Conservation (phyloP, 2,329 filamentous ascomycete genomes). For the Phaeosphaeriaceae sp. region DNA sequence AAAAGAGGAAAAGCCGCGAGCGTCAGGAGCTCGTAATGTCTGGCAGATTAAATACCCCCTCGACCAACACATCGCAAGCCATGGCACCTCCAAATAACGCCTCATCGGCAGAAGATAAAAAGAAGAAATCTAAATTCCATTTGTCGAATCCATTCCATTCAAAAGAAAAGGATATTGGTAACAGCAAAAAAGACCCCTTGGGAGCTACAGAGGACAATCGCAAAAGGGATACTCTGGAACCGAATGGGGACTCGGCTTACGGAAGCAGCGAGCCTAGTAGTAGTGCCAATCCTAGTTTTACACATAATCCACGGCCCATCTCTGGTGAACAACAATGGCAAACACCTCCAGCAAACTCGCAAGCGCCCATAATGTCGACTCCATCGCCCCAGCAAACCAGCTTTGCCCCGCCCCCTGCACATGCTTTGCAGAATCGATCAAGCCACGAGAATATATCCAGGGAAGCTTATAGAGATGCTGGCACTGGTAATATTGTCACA, state of each 20-base stretch:
- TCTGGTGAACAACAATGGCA: constrained; percentile 38
- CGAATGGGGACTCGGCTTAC: constrained; percentile 42
- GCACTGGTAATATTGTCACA: constrained; percentile 43
- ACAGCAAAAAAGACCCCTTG: constrained; percentile 2
- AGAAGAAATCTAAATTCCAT: constrained; percentile 47
- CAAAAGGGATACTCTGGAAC: constrained; percentile 20
- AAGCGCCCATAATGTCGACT: constrained; percentile 19
- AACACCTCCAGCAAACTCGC: constrained; percentile 17
- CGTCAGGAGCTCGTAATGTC: constrained; percentile 36
- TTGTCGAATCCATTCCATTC: constrained; percentile 46
- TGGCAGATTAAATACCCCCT: constrained; percentile 21
- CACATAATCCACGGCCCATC: constrained; percentile 31
- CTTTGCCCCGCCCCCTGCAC: constrained; percentile 21
- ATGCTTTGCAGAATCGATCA: constrained; percentile 20
- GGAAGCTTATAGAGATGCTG: constrained; percentile 40
- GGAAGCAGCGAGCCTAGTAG: constrained; percentile 41
- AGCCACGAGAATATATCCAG: constrained; percentile 34
- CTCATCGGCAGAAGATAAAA: constrained; percentile 38
- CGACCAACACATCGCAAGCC: constrained; percentile 26
- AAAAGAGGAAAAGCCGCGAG: constrained; percentile 41
- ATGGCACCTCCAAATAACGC: constrained; percentile 23
- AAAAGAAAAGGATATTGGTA: constrained; percentile 40
- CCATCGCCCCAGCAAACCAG: constrained; percentile 14
- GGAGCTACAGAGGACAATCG: constrained; percentile 14
- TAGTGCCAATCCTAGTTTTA: constrained; percentile 42